phyloP scores from a whole-genome alignment of 2,329 filamentous ascomycete genomes.

The Septoria linicola region DNA sequence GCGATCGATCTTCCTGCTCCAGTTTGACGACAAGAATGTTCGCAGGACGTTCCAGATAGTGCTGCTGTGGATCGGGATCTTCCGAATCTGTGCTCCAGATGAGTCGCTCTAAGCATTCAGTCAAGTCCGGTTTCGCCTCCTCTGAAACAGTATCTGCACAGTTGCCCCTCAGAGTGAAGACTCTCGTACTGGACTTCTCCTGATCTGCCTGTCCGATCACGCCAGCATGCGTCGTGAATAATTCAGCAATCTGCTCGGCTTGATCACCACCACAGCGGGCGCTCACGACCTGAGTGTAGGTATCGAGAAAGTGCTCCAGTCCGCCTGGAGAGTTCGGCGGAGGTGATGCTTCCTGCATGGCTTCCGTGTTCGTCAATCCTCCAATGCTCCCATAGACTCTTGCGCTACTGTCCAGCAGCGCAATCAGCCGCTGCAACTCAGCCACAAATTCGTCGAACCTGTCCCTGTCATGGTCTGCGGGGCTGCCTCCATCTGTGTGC shows the following conservation, averaged over 20 bases:
- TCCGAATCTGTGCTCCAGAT: constrained; percentile 35
- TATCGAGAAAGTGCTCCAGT: constrained; percentile 28
- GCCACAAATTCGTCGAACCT: constrained; percentile 50
- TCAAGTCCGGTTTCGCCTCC: constrained; percentile 19
- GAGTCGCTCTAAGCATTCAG: constrained; percentile 33
- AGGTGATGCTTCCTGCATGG: constrained; percentile 22
- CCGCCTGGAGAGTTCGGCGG: constrained; percentile 10
- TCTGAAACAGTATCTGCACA: constrained; percentile 7
- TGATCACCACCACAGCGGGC: constrained; percentile 9
- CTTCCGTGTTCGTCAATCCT: constrained; percentile 41
- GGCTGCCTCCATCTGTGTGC: constrained; percentile 36
- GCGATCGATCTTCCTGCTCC: constrained; percentile 38
- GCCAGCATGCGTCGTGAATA: constrained; percentile 33
- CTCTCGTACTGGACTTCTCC: neutral
- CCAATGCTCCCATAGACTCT: constrained; percentile 60
- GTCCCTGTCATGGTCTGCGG: constrained; percentile 33
- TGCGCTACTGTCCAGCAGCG: constrained; percentile 58
- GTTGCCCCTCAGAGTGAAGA: neutral
- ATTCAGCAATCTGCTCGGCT: constrained; percentile 16
- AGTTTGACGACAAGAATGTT: constrained; percentile 56
- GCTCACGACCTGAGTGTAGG: constrained; percentile 27
- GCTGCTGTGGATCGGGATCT: constrained; percentile 28
- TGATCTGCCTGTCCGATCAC: constrained; percentile 17
- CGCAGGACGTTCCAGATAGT: constrained; percentile 47
- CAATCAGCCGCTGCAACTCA: constrained; percentile 62